Percentiles rank a stretch among this genome's conserved stretches.
Conservation (phyloP, 768 basidiomycete genomes). For the Tylopilus sp. region DNA sequence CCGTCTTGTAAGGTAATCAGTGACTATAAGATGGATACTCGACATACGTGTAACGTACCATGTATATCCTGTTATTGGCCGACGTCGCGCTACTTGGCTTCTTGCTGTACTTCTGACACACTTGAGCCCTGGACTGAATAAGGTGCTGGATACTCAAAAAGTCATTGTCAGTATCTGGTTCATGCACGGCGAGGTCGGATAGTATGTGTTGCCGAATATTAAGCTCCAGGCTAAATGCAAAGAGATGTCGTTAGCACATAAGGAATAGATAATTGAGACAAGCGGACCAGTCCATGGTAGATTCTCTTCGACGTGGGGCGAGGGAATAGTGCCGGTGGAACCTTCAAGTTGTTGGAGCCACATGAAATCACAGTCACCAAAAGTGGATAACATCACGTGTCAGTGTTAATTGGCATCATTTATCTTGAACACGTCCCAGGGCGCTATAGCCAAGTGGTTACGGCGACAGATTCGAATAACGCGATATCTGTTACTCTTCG, state of each 20-base stretch:
- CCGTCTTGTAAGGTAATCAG: constrained; percentile 44
- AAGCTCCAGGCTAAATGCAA: constrained; percentile 58
- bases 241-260: not conserved
- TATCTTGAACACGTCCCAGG: no score
- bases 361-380: not conserved
- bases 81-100: constrained; percentile 15
- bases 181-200: constrained; percentile 64
- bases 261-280: not conserved
- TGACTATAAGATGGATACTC: not conserved
- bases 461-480: constrained; percentile 66
- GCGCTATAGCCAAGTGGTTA: constrained; percentile 76
- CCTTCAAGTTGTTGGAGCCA: no score
- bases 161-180: constrained; percentile 47
- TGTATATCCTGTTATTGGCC: constrained; percentile 39
- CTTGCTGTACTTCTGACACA: constrained; percentile 24
- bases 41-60: constrained; percentile 43
- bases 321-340: no score
- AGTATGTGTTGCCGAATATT: constrained; percentile 75
- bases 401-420: no score
- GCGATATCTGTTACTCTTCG: constrained; percentile 37
- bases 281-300: constrained; percentile 49
- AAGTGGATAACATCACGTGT: not conserved
- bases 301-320: not conserved
- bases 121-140: constrained; percentile 60
- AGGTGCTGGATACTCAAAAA: constrained; percentile 48